Base-by-base conservation (phyloP, 176 grass and related monocot species). In the Ensete ventricosum region DNA sequence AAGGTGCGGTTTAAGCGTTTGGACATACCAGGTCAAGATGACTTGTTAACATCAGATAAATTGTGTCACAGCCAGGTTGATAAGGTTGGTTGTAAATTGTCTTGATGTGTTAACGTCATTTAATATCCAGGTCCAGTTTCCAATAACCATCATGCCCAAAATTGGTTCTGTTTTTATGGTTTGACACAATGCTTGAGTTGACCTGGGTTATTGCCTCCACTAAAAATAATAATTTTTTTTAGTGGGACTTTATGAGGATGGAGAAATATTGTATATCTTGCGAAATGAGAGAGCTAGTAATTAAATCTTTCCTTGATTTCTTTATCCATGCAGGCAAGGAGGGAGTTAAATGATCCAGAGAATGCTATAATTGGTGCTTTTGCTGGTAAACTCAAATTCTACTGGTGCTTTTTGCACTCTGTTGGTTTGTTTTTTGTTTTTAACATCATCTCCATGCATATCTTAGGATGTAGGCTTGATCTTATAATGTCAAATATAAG, bases 311-410 rank as follows among this genome's bases (percentile, higher is more conserved):
- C 11, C 21, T 62, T 62, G 12, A 19, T 23, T 63, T 64, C 48
- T 24, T 62, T 62, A 26, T 16, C 65, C 11, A 52, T 88, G 2
- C 69, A 97, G 94, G 90, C 88, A 26, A 97, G 81, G 62, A 79
- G 94, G 79, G 94, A 93, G 72, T 74, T 97, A 83, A 93, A 89
- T 81, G 94, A 93, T 87, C 83, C 88, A 73, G 94, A 97, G 63
- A 97, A 93, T 93, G 94, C 94, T 66, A 77, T 97, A 54, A 90
- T 97, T 76, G 94, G 94, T 74, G 94, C 94, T 81, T 93, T 90
- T 82, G 94, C 94, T 50, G 94, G 90, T 93, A 91, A 10, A 58
- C 64, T 2, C 5, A 57, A 78, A 62, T 55, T 77, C 43, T 74
- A 27, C 67, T 9, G 17, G 9, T 73, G 12, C 19, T 24, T 50